Percentiles rank a stretch among this genome's conserved stretches.
Conservation (phyloP, 2,329 filamentous ascomycete genomes). For the Trichoderma polysporum region DNA sequence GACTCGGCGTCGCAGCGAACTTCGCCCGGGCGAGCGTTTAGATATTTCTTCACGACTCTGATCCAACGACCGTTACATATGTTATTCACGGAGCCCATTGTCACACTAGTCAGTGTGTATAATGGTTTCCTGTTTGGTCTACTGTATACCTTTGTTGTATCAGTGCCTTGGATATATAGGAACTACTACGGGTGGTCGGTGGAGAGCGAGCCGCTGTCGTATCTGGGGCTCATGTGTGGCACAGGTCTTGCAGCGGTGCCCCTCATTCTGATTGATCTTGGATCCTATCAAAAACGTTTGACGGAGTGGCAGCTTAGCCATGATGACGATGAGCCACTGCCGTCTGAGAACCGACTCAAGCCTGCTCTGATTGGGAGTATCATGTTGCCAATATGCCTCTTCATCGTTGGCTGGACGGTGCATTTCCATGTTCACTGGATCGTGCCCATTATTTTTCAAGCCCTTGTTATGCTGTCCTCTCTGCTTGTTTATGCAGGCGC, state of each 20-base stretch:
- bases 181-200: conserved; percentile 56
- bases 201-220: conserved; percentile 62
- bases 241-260: conserved; percentile 52
- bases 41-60: conserved; percentile 41
- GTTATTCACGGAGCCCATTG: conserved; percentile 69
- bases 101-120: conserved; percentile 64
- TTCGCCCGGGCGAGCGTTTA: conserved; percentile 28
- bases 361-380: conserved; percentile 62
- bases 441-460: conserved; percentile 30
- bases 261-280: conserved; percentile 49
- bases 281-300: conserved; percentile 57
- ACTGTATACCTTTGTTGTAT: conserved; percentile 60
- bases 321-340: conserved; percentile 48
- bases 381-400: conserved; percentile 61
- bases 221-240: conserved; percentile 67
- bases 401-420: conserved; percentile 67
- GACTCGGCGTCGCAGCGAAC: conserved; percentile 30
- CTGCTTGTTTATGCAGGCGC: conserved; percentile 31
- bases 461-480: conserved; percentile 29
- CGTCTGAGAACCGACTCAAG: conserved; percentile 65
- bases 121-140: conserved; percentile 62
- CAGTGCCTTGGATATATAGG: conserved; percentile 67
- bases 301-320: conserved; percentile 42
- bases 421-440: conserved; percentile 28
- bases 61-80: conserved; percentile 66